phyloP scores from a whole-genome alignment of 306 rosid species.

The Cucumis melo region DNA sequence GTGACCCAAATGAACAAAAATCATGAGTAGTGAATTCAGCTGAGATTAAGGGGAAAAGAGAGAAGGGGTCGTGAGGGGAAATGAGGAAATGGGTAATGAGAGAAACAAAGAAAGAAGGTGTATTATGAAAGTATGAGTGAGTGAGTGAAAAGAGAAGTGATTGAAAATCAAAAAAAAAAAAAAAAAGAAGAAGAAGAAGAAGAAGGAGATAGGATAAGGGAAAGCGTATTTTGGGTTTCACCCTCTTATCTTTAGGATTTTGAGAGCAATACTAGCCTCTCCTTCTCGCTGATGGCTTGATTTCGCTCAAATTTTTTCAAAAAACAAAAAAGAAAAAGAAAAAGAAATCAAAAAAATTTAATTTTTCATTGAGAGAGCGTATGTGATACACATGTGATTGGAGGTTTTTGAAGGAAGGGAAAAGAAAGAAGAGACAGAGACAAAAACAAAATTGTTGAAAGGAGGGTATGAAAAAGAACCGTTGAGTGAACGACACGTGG shows the following conservation, averaged over 20 bases:
- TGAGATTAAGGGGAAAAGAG: background rate
- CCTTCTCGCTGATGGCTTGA: slow-evolving; percentile 36
- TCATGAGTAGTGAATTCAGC: slow-evolving; percentile 1
- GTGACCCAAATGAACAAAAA: slow-evolving; percentile 1
- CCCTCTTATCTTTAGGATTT: slow-evolving; percentile 35
- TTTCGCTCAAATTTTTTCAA: background rate
- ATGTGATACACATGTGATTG: slow-evolving; percentile 1
- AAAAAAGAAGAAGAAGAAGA: slow-evolving; percentile 31
- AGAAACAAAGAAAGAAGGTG: background rate
- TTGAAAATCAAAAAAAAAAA: background rate
- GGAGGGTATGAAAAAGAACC: background rate
- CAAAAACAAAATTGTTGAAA: slow-evolving; percentile 10
- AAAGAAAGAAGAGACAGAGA: slow-evolving; percentile 11
- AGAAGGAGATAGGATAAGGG: slow-evolving; percentile 85
- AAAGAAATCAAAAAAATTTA: too few species aligned
- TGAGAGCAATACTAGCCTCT: slow-evolving; percentile 44
- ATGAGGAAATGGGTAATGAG: background rate
- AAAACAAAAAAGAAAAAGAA: too few species aligned
- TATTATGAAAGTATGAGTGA: background rate
- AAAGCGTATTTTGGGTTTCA: slow-evolving; percentile 9
- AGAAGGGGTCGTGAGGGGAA: background rate
- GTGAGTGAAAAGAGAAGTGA: background rate
- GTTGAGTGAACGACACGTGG: slow-evolving; percentile 37
- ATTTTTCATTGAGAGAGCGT: background rate
- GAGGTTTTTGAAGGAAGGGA: background rate